phyloP scores from a whole-genome alignment of 441 rosid genomes.

The Syzygium malaccense region DNA sequence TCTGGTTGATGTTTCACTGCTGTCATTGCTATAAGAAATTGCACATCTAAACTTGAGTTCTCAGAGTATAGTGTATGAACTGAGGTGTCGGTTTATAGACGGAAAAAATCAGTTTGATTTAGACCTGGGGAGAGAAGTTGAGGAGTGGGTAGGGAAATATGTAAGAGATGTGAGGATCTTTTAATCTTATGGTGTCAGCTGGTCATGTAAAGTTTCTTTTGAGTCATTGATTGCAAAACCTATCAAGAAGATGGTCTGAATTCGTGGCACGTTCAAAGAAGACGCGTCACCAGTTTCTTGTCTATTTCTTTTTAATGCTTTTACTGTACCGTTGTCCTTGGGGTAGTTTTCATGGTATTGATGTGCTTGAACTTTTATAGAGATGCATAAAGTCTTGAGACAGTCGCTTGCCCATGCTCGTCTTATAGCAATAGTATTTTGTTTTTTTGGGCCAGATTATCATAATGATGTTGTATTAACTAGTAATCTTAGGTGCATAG shows the following conservation, averaged over 20 bases:
- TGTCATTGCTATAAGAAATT: not conserved
- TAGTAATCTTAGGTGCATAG: not conserved
- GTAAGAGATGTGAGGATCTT: not conserved
- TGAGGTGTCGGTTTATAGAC: not conserved
- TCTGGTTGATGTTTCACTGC: not conserved
- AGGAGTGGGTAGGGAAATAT: not conserved
- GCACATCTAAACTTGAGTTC: not conserved
- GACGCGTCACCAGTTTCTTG: not conserved
- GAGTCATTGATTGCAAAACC: not conserved
- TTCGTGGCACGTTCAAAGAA: not conserved
- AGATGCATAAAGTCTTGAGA: not conserved
- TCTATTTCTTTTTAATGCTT: not conserved
- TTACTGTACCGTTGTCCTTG: not conserved
- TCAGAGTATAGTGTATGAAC: not conserved
- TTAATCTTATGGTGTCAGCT: not conserved
- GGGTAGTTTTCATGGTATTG: not conserved
- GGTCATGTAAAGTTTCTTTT: not conserved
- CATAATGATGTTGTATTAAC: not conserved
- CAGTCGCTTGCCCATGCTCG: not conserved
- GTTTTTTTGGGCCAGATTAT: not conserved
- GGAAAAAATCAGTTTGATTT: not conserved
- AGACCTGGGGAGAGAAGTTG: not conserved
- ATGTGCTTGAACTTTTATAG: not conserved
- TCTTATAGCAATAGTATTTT: not conserved
- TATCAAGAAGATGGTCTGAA: not conserved